A percentile compares a stretch with the other conserved stretches of the same genome.
phyloP scores from a whole-genome alignment of 805 yeast genomes.

The Starmera caribaea region DNA sequence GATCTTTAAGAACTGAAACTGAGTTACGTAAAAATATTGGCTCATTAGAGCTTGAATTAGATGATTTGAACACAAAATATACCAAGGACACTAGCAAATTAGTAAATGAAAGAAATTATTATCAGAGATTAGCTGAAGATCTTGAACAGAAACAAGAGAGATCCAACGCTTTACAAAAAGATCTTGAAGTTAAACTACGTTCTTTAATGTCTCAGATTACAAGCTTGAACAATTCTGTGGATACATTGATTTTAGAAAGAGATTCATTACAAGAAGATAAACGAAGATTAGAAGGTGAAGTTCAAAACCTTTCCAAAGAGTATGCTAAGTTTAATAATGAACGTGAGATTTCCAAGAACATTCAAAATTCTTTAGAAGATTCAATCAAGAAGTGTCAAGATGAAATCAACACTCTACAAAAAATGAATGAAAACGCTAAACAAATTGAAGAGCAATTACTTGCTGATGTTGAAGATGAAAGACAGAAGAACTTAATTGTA shows the following conservation, averaged over 20 bases:
- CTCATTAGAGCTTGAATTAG: constrained; percentile 49
- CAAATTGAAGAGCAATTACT: constrained; percentile 16
- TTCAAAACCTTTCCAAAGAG: constrained; percentile 30
- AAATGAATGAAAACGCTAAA: constrained; percentile 18
- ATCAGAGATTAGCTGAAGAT: constrained; percentile 29
- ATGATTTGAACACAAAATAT: constrained; percentile 35
- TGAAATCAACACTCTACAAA: constrained; percentile 22
- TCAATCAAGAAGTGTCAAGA: constrained; percentile 18
- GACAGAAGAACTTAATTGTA: constrained; percentile 45
- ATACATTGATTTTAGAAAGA: constrained; percentile 53
- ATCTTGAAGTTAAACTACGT: constrained; percentile 33
- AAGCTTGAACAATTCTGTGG: constrained; percentile 48
- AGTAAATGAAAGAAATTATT: constrained; percentile 31
- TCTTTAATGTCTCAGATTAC: constrained; percentile 43
- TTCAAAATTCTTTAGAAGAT: constrained; percentile 9
- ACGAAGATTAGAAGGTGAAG: constrained; percentile 33
- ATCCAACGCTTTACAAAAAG: constrained; percentile 31
- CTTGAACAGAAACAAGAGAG: constrained; percentile 35
- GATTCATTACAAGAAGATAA: constrained; percentile 46
- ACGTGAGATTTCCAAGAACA: constrained; percentile 14
- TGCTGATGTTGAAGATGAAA: constrained; percentile 24
- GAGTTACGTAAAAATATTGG: constrained; percentile 55
- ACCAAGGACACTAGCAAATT: constrained; percentile 27
- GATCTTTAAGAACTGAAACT: constrained; percentile 55
- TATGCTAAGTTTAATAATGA: constrained; percentile 26